Evolutionary conservation across 164 flowering plant species (phyloP), one percentile per base, ranked within the genome.

Genomic region (Aristolochia contorta): DNA sequence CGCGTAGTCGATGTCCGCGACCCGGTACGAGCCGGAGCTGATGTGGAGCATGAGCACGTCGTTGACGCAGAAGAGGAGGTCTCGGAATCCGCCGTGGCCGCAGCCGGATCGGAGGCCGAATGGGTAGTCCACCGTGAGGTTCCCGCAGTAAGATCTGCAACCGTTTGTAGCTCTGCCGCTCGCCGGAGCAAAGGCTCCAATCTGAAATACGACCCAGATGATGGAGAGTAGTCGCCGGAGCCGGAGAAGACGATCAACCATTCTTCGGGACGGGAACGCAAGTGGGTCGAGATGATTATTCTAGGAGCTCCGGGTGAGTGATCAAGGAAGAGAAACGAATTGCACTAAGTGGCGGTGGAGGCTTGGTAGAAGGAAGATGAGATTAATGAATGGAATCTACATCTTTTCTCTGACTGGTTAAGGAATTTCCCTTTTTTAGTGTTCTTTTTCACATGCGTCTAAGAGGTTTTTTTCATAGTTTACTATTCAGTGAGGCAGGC

Each of bases 11-110:
- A 91, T 84, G 63, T 78, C 78, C 0, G 82, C 61, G 23, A 94
- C 96, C 16, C 99, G 76, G 67, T 94, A 94, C 0, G 99, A 94
- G 2, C 97, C 99, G 0, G 99, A 94, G 51, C 70, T 68, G 1
- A 91, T 77, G 70, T 90, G 99, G 66, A 94, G 67, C 93, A 91
- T 86, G 37, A 91, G 84, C 0, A 86, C 80, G 19, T 88, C 93
- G 43, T 90, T 88, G 59, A 90, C 76, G 76, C 97, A 93, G 55
- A 83, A 90, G 19, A 91, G 70, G 47, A 86, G 85, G 33, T 93
- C 87, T 0, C 88, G 68, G 65, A 68, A 91, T 19, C 84, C 91
- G 1, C 83, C 82, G 62, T 90, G 91, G 41, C 99, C 97, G 47
- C 99, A 93, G 1, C 99, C 99, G 9, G 75, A 46, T 63, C 55